Conservation (phyloP, 768 basidiomycete genomes). For the Chiua virens region DNA sequence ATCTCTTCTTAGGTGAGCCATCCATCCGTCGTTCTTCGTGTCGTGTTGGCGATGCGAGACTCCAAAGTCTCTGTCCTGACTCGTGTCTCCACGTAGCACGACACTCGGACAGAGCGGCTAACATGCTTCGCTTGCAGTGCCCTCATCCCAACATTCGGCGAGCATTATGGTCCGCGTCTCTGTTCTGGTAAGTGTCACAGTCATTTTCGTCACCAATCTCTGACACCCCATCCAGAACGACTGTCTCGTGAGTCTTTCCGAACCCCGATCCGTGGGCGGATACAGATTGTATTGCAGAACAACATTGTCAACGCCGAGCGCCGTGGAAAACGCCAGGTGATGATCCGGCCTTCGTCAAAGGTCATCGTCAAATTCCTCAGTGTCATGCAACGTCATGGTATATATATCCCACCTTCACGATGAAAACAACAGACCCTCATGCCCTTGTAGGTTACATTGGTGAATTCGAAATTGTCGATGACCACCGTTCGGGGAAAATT, state of each 20-base stretch:
- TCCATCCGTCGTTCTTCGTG: no score
- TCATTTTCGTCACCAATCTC: not conserved
- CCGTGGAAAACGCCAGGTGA: slow-evolving; percentile 98
- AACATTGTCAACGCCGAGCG: slow-evolving; percentile 99
- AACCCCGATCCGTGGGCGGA: not conserved
- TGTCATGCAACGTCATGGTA: slow-evolving; percentile 99
- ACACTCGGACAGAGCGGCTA: no score
- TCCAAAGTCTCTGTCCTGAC: no score
- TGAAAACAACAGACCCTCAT: not conserved
- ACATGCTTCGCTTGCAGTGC: no score
- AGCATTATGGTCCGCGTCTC: slow-evolving; percentile 85
- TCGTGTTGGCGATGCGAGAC: no score
- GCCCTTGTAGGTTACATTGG: slow-evolving; percentile 82
- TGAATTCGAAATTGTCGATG: slow-evolving; percentile 98
- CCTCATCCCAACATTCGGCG: not conserved
- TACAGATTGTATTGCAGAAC: slow-evolving; percentile 52
- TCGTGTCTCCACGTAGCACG: no score
- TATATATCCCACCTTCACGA: slow-evolving; percentile 38
- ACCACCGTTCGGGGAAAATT: slow-evolving; percentile 97
- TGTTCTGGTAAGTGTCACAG: slow-evolving; percentile 54
- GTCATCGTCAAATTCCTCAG: slow-evolving; percentile 97
- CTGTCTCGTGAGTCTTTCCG: slow-evolving; percentile 45
- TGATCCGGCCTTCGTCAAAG: slow-evolving; percentile 96
- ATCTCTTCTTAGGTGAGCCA: not conserved
- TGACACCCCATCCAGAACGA: slow-evolving; percentile 44